Conservation (phyloP, 73 alveolate species). For the Paramecium bursaria region DNA sequence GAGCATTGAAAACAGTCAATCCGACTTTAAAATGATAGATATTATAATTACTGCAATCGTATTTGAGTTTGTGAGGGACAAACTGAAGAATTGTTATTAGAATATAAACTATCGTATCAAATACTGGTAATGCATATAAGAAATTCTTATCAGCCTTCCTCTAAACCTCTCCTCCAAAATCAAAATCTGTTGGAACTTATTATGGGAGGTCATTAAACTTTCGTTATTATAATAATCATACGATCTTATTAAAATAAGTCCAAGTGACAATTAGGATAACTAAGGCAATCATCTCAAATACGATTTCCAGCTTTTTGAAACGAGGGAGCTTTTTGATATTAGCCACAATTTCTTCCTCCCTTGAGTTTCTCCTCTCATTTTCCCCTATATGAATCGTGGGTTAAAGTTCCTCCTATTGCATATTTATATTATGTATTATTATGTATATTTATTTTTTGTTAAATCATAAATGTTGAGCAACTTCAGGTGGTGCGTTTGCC, state of each 20-base stretch:
- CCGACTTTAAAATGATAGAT: conserved; percentile 3
- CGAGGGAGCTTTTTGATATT: conserved; percentile 52
- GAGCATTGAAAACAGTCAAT: conserved; percentile 43
- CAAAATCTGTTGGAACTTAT: conserved; percentile 48
- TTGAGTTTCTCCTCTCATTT: too few relatives aligned
- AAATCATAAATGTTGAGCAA: conserved; percentile 67
- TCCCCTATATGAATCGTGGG: too few relatives aligned
- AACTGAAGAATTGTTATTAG: conserved; percentile 25
- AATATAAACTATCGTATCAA: conserved; percentile 10
- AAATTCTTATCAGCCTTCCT: conserved; percentile 39
- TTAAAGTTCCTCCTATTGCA: too few relatives aligned
- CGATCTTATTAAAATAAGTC: conserved; percentile 41
- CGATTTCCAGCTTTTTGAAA: conserved; percentile 27
- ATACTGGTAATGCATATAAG: conserved; percentile 45
- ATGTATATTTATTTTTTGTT: too few relatives aligned
- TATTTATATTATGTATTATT: too few relatives aligned
- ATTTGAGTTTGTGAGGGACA: conserved; percentile 44
- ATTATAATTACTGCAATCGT: conserved; percentile 19
- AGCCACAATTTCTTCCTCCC: too few relatives aligned
- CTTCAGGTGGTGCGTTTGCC: conserved; percentile 75
- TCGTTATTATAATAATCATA: background rate
- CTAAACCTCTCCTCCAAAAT: conserved; percentile 26
- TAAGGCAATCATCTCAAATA: conserved; percentile 9
- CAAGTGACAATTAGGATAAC: conserved; percentile 15
- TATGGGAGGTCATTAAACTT: conserved; percentile 14